These are phyloP conservation scores for Trichosporon inkin DNA, from an alignment of 1,284 basidiomycete species.

Conservation along the genomic window DNA sequence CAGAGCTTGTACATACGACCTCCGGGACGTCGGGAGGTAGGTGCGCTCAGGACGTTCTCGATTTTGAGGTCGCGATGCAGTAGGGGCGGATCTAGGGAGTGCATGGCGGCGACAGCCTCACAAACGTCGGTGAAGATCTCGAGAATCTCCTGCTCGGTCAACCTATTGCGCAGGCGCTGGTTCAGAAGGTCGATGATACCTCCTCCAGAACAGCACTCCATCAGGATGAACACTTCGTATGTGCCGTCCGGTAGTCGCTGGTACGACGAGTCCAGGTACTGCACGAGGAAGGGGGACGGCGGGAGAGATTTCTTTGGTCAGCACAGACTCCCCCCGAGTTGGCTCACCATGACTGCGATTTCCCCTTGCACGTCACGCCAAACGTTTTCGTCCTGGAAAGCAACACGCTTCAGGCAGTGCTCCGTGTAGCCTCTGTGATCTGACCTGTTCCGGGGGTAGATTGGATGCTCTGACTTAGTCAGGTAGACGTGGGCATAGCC, in stretches of 20 bases:
- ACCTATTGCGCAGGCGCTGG: conserved; percentile 81
- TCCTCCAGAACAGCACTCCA: conserved; percentile 91
- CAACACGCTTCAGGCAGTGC: conserved; percentile 96
- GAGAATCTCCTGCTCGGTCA: conserved; percentile 92
- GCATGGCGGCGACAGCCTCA: conserved; percentile 91
- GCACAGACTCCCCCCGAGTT: background rate
- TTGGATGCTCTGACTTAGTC: conserved; percentile 76
- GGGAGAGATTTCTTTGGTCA: conserved; percentile 37
- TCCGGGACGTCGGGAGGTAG: conserved; percentile 57
- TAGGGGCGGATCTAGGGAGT: conserved; percentile 76
- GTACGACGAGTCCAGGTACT: conserved; percentile 62
- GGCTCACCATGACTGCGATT: conserved; percentile 91
- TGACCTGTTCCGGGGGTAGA: conserved; percentile 57
- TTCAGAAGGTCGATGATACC: conserved; percentile 99
- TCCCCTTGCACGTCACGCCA: conserved; percentile 95
- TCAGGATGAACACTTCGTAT: conserved; percentile 97
- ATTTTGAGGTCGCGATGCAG: conserved; percentile 98
- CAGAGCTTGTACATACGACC: conserved; percentile 81
- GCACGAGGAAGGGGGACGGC: conserved; percentile 40
- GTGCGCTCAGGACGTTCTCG: conserved; percentile 79
- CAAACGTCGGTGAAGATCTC: conserved; percentile 96
- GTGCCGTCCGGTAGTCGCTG: conserved; percentile 72
- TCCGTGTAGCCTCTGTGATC: conserved; percentile 63
- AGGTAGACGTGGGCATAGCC: conserved; percentile 99
- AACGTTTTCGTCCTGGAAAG: conserved; percentile 82